Evolutionary conservation across 1,139 yeast species (phyloP).

Genomic region (Ogataea hybrid): DNA sequence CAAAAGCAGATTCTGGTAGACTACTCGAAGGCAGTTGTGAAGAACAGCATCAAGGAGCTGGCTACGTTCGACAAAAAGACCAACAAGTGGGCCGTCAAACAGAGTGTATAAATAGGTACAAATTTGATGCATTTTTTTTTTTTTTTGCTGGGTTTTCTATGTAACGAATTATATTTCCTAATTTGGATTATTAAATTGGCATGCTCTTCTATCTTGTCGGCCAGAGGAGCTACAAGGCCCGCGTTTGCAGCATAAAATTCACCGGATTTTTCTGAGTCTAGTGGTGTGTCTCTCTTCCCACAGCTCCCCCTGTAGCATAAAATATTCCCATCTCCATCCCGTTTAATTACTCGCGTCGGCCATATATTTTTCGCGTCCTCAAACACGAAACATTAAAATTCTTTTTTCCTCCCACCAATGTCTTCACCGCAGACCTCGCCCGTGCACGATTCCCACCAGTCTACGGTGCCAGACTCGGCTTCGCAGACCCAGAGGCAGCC

Average conservation of each 20-base stretch:
- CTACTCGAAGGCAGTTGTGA: conserved; percentile 65
- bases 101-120: not conserved
- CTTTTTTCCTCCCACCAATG: conserved; percentile 15
- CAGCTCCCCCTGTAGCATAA: not conserved
- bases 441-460: conserved; percentile 25
- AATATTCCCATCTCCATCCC: not conserved
- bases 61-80: conserved; percentile 33
- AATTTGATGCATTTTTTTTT: not conserved
- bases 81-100: conserved; percentile 25
- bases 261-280: not conserved
- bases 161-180: conserved; percentile 9
- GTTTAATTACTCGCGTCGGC: conserved; percentile 3
- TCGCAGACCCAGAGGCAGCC: conserved; percentile 32
- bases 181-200: conserved; percentile 2
- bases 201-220: not conserved
- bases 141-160: not conserved
- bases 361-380: conserved; percentile 5
- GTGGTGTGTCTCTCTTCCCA: not conserved
- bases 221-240: not conserved
- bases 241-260: not conserved
- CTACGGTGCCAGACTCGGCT: conserved; percentile 28
- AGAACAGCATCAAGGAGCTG: conserved; percentile 50
- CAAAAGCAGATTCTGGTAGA: conserved; percentile 59
- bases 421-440: conserved; percentile 32
- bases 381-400: conserved; percentile 5